A percentile compares a stretch with the other conserved stretches of the same genome.
Evolutionary conservation across 495 filamentous ascomycete genomes (phyloP).

Genomic region (Immersiella caudata): DNA sequence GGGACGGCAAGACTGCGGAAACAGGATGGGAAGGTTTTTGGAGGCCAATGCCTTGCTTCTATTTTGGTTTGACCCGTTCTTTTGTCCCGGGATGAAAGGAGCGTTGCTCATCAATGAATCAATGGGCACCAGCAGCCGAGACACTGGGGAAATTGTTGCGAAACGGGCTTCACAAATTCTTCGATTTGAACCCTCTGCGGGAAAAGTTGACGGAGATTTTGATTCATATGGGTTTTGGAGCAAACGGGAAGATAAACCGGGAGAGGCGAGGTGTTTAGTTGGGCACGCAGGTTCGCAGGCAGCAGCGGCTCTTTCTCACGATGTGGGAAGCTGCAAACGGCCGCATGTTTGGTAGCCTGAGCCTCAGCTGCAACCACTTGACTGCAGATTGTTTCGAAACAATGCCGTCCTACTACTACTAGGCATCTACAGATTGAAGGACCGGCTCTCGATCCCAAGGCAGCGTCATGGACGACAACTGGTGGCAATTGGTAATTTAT

Average conservation of each 20-base stretch:
- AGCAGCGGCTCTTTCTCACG: neutral
- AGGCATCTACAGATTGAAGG: neutral
- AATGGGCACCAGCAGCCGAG: slow-evolving; percentile 27
- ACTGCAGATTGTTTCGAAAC: neutral
- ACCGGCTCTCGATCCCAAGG: slow-evolving; percentile 8
- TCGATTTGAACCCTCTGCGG: neutral
- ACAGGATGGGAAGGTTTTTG: slow-evolving; percentile 13
- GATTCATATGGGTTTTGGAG: slow-evolving; percentile 15
- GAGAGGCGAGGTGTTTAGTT: neutral
- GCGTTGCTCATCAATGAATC: slow-evolving; percentile 18
- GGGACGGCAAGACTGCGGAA: slow-evolving; percentile 15
- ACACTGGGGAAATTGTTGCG: slow-evolving; percentile 11
- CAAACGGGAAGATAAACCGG: slow-evolving; percentile 6
- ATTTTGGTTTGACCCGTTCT: slow-evolving; percentile 24
- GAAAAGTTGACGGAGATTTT: slow-evolving; percentile 18
- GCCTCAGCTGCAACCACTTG: neutral
- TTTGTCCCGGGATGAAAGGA: slow-evolving; percentile 24
- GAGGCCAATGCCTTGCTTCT: slow-evolving; percentile 23
- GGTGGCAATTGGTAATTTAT: slow-evolving; percentile 9
- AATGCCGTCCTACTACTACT: neutral
- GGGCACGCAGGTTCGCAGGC: slow-evolving; percentile 10
- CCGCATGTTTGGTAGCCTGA: neutral
- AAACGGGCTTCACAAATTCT: neutral
- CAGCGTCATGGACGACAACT: slow-evolving; percentile 2
- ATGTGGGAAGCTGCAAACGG: neutral